Conservation (phyloP, 352 stramenopile genomes). For the Plasmopara halstedii region DNA sequence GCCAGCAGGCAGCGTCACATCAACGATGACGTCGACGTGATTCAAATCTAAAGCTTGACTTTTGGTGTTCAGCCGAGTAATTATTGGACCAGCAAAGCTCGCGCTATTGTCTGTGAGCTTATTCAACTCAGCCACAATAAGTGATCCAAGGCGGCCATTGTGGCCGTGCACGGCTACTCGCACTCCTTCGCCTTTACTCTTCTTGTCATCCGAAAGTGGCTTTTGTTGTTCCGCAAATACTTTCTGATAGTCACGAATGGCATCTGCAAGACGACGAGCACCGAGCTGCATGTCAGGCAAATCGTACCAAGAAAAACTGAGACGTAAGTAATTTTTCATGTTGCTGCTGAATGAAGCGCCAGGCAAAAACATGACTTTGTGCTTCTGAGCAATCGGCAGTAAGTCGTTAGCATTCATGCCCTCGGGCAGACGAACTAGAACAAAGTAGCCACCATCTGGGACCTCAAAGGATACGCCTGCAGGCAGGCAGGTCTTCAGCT, state of each 20-base stretch:
- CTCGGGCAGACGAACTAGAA: conserved; percentile 75
- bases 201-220: conserved; percentile 5
- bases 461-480: conserved; percentile 63
- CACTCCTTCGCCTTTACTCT: conserved; percentile 23
- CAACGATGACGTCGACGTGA: conserved; percentile 65
- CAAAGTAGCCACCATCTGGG: conserved; percentile 84
- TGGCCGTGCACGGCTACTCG: conserved; percentile 67
- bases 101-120: conserved; percentile 39
- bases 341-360: conserved; percentile 74
- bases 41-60: conserved; percentile 28
- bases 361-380: conserved; percentile 84
- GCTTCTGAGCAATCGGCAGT: conserved; percentile 68
- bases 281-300: conserved; percentile 69
- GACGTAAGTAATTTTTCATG: conserved; percentile 85
- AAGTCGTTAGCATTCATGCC: conserved; percentile 70
- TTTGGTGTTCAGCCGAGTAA: conserved; percentile 39
- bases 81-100: conserved; percentile 45
- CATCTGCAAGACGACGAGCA: conserved; percentile 56
- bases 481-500: conserved; percentile 56
- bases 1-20: conserved; percentile 68
- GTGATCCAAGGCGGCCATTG: conserved; percentile 52
- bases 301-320: conserved; percentile 87
- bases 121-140: conserved; percentile 62
- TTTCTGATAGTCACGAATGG: conserved; percentile 55
- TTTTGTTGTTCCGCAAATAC: conserved; percentile 30